Conservation (phyloP, 2,329 filamentous ascomycete genomes). For the Aureobasidium pullulans region DNA sequence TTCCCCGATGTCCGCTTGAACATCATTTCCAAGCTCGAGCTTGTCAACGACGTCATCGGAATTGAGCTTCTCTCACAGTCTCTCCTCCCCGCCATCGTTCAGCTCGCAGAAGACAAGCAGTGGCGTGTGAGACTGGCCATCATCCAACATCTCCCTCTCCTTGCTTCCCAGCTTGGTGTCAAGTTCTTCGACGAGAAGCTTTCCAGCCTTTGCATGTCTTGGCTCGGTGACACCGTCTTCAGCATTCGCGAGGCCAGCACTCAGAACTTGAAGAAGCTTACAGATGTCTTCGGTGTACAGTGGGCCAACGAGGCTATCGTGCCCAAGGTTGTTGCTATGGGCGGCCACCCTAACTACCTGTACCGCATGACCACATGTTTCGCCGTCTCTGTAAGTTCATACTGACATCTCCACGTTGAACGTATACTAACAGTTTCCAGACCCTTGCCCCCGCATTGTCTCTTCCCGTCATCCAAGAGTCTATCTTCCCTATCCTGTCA, state of each 20-base stretch:
- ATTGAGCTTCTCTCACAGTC: conserved; percentile 96
- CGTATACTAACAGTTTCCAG: conserved; percentile 40
- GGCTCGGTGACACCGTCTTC: conserved; percentile 97
- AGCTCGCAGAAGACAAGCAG: conserved; percentile 97
- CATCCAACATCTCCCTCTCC: conserved; percentile 96
- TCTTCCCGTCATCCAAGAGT: conserved; percentile 84
- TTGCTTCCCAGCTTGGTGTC: conserved; percentile 91
- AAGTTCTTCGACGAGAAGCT: conserved; percentile 98
- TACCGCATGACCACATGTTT: conserved; percentile 99
- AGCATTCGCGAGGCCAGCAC: conserved; percentile 97
- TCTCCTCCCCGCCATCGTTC: conserved; percentile 91
- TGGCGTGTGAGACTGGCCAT: conserved; percentile 97
- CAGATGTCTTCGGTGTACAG: conserved; percentile 95
- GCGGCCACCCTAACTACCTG: conserved; percentile 94
- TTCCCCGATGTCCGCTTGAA: conserved; percentile 96
- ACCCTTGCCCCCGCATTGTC: conserved; percentile 90
- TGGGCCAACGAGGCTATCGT: conserved; percentile 98
- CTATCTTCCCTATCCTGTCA: conserved; percentile 92
- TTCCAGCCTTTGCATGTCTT: conserved; percentile 92
- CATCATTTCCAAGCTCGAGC: conserved; percentile 98
- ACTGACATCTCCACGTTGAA: background rate
- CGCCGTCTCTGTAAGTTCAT: conserved; percentile 76
- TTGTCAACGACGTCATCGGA: conserved; percentile 97
- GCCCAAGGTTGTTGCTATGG: conserved; percentile 98
- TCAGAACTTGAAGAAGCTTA: conserved; percentile 95